Percentiles rank a stretch among this genome's conserved stretches.
phyloP scores from a whole-genome alignment of 108 stramenopile genomes.

The Cylindrotheca closterium region DNA sequence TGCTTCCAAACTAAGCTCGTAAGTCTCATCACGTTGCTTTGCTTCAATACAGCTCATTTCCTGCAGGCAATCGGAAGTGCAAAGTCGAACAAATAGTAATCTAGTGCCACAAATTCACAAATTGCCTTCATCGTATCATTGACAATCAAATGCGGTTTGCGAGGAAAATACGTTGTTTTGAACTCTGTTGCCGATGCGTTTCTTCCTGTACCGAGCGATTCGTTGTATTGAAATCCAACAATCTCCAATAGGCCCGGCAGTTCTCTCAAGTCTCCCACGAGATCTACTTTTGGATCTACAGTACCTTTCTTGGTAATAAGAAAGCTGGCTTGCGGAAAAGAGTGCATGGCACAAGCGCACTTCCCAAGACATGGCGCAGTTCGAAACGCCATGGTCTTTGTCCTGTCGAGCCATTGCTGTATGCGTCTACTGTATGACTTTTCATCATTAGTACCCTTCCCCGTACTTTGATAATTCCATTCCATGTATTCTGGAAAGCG shows the following conservation, averaged over 20 bases:
- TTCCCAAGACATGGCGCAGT: not conserved
- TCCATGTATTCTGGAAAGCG: conserved; percentile 7
- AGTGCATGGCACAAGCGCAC: conserved; percentile 20
- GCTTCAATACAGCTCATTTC: too few species aligned
- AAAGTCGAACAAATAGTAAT: conserved; percentile 36
- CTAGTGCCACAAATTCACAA: conserved; percentile 22
- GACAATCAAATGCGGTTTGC: conserved; percentile 9
- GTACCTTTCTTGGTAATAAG: conserved; percentile 8
- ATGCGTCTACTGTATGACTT: conserved; percentile 12
- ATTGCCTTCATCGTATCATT: conserved; percentile 19
- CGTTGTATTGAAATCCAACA: conserved; percentile 10
- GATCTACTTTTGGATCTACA: conserved; percentile 18
- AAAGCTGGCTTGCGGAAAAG: conserved; percentile 34
- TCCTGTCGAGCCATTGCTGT: conserved; percentile 6
- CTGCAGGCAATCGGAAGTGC: conserved; percentile 14
- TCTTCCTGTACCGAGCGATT: conserved; percentile 5
- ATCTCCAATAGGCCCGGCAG: conserved; percentile 11
- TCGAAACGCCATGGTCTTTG: not conserved
- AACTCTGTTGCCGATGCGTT: conserved; percentile 5
- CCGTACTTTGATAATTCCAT: not conserved
- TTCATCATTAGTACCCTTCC: not conserved
- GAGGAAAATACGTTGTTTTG: conserved; percentile 21
- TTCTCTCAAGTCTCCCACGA: conserved; percentile 27
- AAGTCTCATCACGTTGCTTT: too few species aligned
- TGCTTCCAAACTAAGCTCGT: too few species aligned